Evolutionary conservation across 306 rosid genomes (phyloP).

Genomic region (Ceratonia siliqua): DNA sequence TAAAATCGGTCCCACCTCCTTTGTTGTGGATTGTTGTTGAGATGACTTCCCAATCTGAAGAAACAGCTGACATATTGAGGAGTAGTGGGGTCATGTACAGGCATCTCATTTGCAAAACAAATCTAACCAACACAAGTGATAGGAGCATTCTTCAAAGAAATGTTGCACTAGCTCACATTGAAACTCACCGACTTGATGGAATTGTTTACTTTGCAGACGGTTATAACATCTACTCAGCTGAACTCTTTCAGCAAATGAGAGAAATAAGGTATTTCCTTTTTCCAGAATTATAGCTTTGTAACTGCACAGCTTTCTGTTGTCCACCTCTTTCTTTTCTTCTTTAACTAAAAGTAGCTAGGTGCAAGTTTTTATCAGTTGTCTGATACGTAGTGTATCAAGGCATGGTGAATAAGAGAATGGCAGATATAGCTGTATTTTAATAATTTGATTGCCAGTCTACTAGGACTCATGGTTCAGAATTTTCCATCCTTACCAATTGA

Average conservation of each 20-base stretch:
- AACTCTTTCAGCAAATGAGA: constrained; percentile 80
- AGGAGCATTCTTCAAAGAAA: constrained; percentile 69
- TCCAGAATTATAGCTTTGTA: constrained; percentile 13
- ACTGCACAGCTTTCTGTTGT: constrained; percentile 4
- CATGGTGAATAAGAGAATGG: neutral
- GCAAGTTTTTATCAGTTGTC: constrained; percentile 13
- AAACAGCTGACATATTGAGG: constrained; percentile 73
- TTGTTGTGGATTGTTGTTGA: constrained; percentile 92
- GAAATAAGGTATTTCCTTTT: constrained; percentile 66
- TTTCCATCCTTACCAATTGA: constrained; percentile 2
- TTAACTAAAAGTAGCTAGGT: neutral
- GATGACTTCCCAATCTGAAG: constrained; percentile 75
- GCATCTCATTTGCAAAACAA: constrained; percentile 72
- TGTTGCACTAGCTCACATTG: constrained; percentile 75
- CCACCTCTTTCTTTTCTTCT: neutral
- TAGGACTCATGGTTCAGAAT: neutral
- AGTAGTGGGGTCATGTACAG: constrained; percentile 78
- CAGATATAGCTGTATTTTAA: neutral
- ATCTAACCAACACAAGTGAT: constrained; percentile 56
- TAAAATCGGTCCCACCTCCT: constrained; percentile 64
- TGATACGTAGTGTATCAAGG: neutral
- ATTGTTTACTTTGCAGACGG: constrained; percentile 85
- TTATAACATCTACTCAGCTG: constrained; percentile 55
- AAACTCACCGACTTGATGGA: constrained; percentile 88
- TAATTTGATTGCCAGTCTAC: neutral